Evolutionary conservation across 441 rosid species (phyloP), one percentile per base, ranked within the genome.

Genomic region (Syzygium syzygioides): DNA sequence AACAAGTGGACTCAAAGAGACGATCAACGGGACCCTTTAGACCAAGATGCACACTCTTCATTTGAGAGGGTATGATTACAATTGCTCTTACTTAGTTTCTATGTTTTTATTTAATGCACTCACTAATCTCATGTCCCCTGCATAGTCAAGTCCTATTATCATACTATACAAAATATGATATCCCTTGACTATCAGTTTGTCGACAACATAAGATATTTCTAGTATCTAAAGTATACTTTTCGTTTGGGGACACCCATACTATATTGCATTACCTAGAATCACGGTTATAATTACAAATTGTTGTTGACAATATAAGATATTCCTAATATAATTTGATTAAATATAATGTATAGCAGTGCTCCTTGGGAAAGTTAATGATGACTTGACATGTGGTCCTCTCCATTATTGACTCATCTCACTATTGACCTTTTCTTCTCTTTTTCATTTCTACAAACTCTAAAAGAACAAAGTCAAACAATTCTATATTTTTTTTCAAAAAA

Each of bases 1-100:
- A 60, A 1, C 17, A 60, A 1, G 28, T 28, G 66, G 66, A 6
- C 32, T 60, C 0, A 60, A 14, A 28, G 2, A 60, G 32, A 60
- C 6, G 0, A 13, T 26, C 18, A 6, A 14, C 8, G 0, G 0
- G 66, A 3, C 2, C 18, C 23, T 60, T 28, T 0, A 12, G 0
- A 60, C 32, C 66, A 28, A 12, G 32, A 60, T 13, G 66, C 9
- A 0, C 32, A 60, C 9, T 60, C 32, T 60, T 13, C 3, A 26
- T 60, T 28, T 3, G 66, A 28, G 1, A 28, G 0, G 32, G 66
- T 60, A 28, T 60, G 17, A 28, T 60, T 28, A 3, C 0, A 13
- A 3, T 0, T 28, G 4, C 17, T 13, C 17, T 60, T 14, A 7
- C 17, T 60, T 0, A 6, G 0, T 60, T 28, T 60, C 18, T 60